Base-by-base conservation (phyloP, 164 flowering plant genomes). In the Taxillus chinensis region DNA sequence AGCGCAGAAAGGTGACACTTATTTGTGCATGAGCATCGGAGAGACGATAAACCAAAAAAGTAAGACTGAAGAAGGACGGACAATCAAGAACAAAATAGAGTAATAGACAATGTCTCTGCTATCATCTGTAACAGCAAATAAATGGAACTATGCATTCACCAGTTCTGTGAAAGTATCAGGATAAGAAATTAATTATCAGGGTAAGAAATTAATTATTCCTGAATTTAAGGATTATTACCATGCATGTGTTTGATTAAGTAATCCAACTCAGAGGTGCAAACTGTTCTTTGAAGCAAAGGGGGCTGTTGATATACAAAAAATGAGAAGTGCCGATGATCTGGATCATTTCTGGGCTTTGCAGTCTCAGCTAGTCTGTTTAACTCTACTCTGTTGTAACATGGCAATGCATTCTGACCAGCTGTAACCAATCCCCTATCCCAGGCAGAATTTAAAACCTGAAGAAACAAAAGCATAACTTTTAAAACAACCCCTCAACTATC, bases 321-420 rank as follows among this genome's bases (percentile, higher is more conserved):
- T 8, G 86, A 68, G 27, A 83, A 70, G 39, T 80, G 85, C 45
- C 67, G 85, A 10, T 41, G 83, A 71, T 88, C 95, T 60, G 91
- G 91, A 69, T 84, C 78, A 69, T 81, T 78, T 73, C 83, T 80
- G 27, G 89, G 95, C 74, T 84, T 88, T 55, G 89, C 85, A 64
- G 69, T 77, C 66, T 84, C 91, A 57, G 81, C 71, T 39, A 84
- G 66, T 71, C 82, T 80, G 63, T 68, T 63, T 68, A 67, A 78
- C 40, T 77, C 83, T 71, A 80, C 89, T 59, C 82, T 83, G 52
- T 82, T 86, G 52, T 65, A 86, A 72, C 85, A 81, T 37, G 86
- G 74, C 49, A 71, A 67, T 39, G 77, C 61, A 71, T 86, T 88
- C 62, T 84, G 83, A 65, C 91, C 89, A 50, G 89, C 89, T 41